Percentiles rank a stretch among this genome's conserved stretches.
These are phyloP conservation scores for Suillus subalutaceus DNA, from an alignment of 768 basidiomycete species.

Conservation along the genomic window DNA sequence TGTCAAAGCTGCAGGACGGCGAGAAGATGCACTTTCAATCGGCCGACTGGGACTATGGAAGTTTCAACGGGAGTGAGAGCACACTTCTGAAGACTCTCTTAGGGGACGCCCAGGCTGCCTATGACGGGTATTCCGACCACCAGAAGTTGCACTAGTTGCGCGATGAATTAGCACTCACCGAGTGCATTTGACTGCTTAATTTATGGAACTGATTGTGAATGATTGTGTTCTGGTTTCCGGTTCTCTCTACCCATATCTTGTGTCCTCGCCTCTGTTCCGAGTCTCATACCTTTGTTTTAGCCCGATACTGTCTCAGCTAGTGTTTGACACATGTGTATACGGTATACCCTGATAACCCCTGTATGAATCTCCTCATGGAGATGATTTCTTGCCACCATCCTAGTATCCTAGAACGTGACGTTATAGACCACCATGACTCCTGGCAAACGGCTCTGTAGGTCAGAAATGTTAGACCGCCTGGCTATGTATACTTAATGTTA, in stretches of 20 bases:
- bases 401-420: not conserved
- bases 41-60: constrained; percentile 25
- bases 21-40: constrained; percentile 27
- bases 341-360: not conserved
- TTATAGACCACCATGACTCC: not conserved
- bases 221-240: not conserved
- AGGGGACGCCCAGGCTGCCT: constrained; percentile 27
- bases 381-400: not conserved
- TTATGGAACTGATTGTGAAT: not conserved
- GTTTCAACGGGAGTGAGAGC: constrained; percentile 20
- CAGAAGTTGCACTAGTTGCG: not conserved
- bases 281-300: not conserved
- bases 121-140: constrained; percentile 23
- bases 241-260: not conserved
- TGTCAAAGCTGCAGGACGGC: constrained; percentile 18
- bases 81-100: constrained; percentile 27
- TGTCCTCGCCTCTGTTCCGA: not conserved
- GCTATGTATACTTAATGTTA: not conserved
- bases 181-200: not conserved
- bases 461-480: not conserved
- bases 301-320: not conserved
- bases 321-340: not conserved
- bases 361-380: not conserved
- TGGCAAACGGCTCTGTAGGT: not conserved
- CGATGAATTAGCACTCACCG: not conserved